Evolutionary conservation across 768 basidiomycete genomes (phyloP), one percentile per base, ranked within the genome.

Genomic region (Grammothele lineata): DNA sequence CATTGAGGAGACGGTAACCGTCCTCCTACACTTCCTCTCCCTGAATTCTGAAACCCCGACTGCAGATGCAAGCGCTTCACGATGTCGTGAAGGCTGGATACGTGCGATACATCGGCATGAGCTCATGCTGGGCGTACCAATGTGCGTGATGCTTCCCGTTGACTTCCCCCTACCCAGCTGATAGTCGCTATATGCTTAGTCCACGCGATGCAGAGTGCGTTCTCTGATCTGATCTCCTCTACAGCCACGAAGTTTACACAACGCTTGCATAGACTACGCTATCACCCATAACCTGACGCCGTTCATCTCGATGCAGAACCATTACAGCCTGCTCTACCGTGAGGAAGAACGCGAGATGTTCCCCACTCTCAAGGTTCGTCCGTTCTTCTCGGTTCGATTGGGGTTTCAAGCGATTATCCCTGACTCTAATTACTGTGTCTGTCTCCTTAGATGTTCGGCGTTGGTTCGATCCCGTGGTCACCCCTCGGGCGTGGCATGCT

Each of bases 231-330:
- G 27, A 7, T 30, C 27, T 7, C 27, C 27, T 30, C 14, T 30
- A 7, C 27, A 30, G 14, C 7, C 27, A 7, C 27, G 27, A 30
- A 14, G 14, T 15, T n/a, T 4, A 12, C 24, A 15, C 26, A 9
- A 14, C 4, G 12, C 11, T 19, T n/a, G 12, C 26, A 9, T 38
- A 71, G 70, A 66, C 54, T 74, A 74, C 50, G 71, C 71, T 0
- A 62, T 71, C 50, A 48, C 58, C 8, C 62, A 73, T 56, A 60
- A 60, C 10, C 56, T 67, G 19, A 77, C 75, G 8, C 75, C 73
- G 5, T 81, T 83, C 63, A 75, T 81, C 63, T 75, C 76, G 10
- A 82, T 83, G 80, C 80, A 82, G 62, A 79, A 81, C 62, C 73
- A 77, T 51, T 74, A 81, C 57, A 74, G 60, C 48, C 66, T 78